phyloP scores from a whole-genome alignment of 140 eudicot species.

The Ambrosia hybrid region DNA sequence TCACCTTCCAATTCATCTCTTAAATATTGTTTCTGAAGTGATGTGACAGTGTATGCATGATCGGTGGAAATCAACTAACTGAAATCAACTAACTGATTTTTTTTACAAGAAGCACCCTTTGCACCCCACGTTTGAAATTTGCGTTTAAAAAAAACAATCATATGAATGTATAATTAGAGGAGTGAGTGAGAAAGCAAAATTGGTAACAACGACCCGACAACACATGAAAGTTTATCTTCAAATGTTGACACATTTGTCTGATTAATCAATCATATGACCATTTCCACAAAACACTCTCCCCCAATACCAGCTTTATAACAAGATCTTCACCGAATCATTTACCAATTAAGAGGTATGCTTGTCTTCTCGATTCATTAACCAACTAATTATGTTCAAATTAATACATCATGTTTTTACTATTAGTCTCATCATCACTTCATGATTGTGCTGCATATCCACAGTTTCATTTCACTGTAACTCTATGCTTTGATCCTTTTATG shows the following conservation, averaged over 20 bases:
- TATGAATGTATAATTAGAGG: too few relatives aligned
- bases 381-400: not conserved
- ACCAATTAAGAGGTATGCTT: conserved; percentile 7
- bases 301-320: not conserved
- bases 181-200: not conserved
- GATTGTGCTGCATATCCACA: not conserved
- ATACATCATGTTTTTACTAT: not conserved
- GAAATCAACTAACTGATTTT: too few relatives aligned
- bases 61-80: too few relatives aligned
- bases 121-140: too few relatives aligned
- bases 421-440: not conserved
- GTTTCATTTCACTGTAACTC: too few relatives aligned
- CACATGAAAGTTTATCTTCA: not conserved
- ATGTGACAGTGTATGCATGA: too few relatives aligned
- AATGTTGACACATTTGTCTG: not conserved
- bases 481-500: too few relatives aligned
- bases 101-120: too few relatives aligned
- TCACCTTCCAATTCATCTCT: too few relatives aligned
- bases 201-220: not conserved
- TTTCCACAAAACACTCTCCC: not conserved
- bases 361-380: not conserved
- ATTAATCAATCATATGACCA: not conserved
- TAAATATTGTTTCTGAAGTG: too few relatives aligned
- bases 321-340: not conserved
- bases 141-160: too few relatives aligned